Base-by-base conservation (phyloP, 2,329 filamentous ascomycete species). In the Pyricularia grisea region DNA sequence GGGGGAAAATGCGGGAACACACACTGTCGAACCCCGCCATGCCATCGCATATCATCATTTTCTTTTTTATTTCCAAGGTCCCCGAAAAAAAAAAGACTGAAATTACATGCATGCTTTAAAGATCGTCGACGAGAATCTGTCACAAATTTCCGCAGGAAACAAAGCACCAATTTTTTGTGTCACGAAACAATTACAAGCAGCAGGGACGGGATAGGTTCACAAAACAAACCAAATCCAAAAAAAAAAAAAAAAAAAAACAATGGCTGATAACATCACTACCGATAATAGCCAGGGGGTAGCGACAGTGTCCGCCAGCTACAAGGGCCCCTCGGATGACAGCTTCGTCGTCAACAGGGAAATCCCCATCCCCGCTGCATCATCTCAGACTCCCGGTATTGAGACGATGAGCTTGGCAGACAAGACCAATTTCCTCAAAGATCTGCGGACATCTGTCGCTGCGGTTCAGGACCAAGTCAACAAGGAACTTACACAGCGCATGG, bases 401-500 rank as follows among this genome's bases (percentile, higher is more conserved):
- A 42, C 14, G 55, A 63, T 17, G 25, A 42, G 55, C 79, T 77
- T 82, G 68, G 70, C 79, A 67, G 81, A 84, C 70, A 90, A 88
- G 76, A 84, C 84, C 1, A 77, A 80, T 10, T 91, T 89, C 77
- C 85, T 94, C 31, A 75, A 78, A 60, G 77, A 81, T 30, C 84
- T 94, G 12, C 86, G 89, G 65, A 74, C 79, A 14, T 85, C 86
- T n/a, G 81, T 88, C 33, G 76, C 79, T 1, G 76, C 82, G 10
- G 79, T 90, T n/a, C 92, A 94, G 76, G 83, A 83, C 69, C 80
- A 84, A 67, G 81, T 94, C 76, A 94, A 94, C 79, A 81, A 80
- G 71, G 88, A 91, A 76, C 82, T 94, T 70, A 94, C 92, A 5
- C 77, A 81, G 68, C 87, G 89, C 69, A 94, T 94, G 92, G 90